Evolutionary conservation across 805 yeast genomes (phyloP).

Genomic region (Trichomonascus vanleenenianus): DNA sequence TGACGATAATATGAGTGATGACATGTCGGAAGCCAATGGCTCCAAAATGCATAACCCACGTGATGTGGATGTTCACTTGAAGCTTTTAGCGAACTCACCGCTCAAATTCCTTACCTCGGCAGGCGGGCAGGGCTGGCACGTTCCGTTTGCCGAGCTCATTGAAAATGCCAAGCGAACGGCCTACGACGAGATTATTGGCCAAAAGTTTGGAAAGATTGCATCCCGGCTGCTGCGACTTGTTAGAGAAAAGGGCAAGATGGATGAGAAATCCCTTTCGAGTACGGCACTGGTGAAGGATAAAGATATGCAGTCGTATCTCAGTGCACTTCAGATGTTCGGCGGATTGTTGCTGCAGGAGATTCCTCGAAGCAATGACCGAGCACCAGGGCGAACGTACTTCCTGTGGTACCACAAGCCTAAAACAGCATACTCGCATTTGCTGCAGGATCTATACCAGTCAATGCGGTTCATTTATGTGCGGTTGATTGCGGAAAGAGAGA

Average conservation of each 20-base stretch:
- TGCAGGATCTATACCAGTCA: conserved; percentile 41
- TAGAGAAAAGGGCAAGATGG: conserved; percentile 59
- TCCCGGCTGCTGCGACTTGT: conserved; percentile 73
- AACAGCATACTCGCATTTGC: conserved; percentile 41
- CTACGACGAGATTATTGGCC: conserved; percentile 29
- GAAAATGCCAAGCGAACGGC: conserved; percentile 23
- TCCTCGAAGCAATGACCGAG: conserved; percentile 85
- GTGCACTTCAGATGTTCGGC: conserved; percentile 58
- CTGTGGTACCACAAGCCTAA: conserved; percentile 64
- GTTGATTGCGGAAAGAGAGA: conserved; percentile 37
- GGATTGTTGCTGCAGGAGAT: conserved; percentile 86
- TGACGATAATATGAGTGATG: conserved; percentile 22
- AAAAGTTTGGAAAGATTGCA: conserved; percentile 40
- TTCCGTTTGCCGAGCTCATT: conserved; percentile 27
- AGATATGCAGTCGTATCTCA: conserved; percentile 64
- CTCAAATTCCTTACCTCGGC: conserved; percentile 52
- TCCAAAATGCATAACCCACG: conserved; percentile 2
- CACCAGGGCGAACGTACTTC: conserved; percentile 81
- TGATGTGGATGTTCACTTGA: conserved; percentile 47
- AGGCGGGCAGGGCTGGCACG: conserved; percentile 41
- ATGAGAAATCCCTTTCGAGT: conserved; percentile 76
- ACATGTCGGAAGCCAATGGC: conserved; percentile 8
- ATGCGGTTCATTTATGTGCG: conserved; percentile 38
- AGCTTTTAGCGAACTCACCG: conserved; percentile 47
- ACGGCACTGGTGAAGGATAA: conserved; percentile 69